Evolutionary conservation across 2,329 filamentous ascomycete genomes (phyloP).

Genomic region (Elsinoe ampelina): DNA sequence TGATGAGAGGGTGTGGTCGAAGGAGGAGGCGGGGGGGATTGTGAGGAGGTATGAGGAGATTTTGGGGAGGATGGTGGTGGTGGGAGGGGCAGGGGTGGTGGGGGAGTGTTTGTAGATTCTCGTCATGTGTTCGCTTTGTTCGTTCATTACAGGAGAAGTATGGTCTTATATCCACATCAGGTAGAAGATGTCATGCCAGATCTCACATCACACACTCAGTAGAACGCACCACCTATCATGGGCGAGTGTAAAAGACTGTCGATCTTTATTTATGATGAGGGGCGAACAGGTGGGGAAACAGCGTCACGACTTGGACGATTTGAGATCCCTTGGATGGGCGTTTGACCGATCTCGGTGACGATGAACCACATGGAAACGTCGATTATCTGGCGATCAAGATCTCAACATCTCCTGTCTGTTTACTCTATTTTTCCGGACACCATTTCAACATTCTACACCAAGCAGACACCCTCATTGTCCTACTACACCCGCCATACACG

Average conservation of each 20-base stretch:
- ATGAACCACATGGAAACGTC: neutral
- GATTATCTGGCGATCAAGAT: neutral
- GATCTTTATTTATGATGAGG: no score
- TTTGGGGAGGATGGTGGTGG: neutral
- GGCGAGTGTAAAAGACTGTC: no score
- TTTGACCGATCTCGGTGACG: neutral
- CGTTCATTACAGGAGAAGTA: no score
- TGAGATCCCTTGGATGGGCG: no score
- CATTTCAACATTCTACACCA: neutral
- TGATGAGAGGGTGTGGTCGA: neutral
- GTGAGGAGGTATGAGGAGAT: neutral
- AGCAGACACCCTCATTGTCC: neutral
- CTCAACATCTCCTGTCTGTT: neutral
- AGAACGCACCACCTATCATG: no score
- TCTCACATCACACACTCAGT: no score
- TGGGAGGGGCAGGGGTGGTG: no score
- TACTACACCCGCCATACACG: neutral
- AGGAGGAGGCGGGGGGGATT: neutral
- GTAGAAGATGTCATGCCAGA: no score
- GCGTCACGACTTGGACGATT: neutral
- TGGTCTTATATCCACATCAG: no score
- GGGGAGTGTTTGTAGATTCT: no score
- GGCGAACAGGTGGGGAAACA: neutral
- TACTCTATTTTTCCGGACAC: neutral
- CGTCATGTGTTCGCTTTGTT: no score